phyloP scores from a whole-genome alignment of 305 asterid species.

The Striga hermonthica region DNA sequence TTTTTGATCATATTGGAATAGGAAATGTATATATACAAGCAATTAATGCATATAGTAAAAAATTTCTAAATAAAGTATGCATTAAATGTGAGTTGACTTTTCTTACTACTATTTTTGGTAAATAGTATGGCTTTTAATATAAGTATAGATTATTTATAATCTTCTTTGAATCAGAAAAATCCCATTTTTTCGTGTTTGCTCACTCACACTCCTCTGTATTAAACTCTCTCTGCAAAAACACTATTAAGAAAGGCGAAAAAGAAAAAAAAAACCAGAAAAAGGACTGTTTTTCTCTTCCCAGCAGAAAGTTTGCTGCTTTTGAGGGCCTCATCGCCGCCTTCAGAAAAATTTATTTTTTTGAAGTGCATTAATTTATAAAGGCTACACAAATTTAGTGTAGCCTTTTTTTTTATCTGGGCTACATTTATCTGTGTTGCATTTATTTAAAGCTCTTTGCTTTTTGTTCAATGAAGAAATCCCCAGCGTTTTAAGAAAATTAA shows the following conservation, averaged over 20 bases:
- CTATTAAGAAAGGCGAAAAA: slow-evolving; percentile 34
- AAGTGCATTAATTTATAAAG: slow-evolving; percentile 27
- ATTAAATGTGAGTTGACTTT: no score
- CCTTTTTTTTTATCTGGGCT: slow-evolving; percentile 24
- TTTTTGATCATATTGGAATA: no score
- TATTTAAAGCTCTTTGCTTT: not conserved
- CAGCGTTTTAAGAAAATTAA: no score
- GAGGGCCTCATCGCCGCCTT: slow-evolving; percentile 44
- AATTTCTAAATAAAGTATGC: no score
- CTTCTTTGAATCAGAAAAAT: slow-evolving; percentile 35
- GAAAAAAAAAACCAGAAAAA: no score
- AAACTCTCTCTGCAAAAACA: slow-evolving; percentile 27
- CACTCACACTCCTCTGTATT: no score
- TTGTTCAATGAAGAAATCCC: no score
- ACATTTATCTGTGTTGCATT: no score
- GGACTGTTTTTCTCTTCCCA: slow-evolving; percentile 31
- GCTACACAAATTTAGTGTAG: not conserved
- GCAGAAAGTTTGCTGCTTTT: slow-evolving; percentile 35
- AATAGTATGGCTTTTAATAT: not conserved
- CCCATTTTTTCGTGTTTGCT: slow-evolving; percentile 33
- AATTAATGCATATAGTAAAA: no score
- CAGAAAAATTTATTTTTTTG: slow-evolving; percentile 21
- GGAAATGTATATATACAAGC: no score
- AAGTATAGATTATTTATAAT: slow-evolving; percentile 18
- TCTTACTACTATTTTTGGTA: no score